Percentiles rank a stretch among this genome's conserved stretches.
phyloP scores from a whole-genome alignment of 2,329 filamentous ascomycete species.

The Chrysoporthe puriensis region DNA sequence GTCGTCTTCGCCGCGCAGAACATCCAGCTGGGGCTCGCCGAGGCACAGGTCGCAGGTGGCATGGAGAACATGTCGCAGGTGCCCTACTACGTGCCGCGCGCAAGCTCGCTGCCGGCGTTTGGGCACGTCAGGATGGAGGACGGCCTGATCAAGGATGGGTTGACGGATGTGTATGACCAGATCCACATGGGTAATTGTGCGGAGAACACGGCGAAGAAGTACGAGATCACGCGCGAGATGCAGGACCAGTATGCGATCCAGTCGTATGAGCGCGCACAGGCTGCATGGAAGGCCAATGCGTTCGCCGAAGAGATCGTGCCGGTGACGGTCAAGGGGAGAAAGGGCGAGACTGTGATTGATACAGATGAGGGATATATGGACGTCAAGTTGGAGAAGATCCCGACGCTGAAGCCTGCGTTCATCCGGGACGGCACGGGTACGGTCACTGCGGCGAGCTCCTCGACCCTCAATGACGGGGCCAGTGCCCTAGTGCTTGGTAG shows the following conservation, averaged over 20 bases:
- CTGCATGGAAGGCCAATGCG: constrained; percentile 79
- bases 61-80: constrained; percentile 99
- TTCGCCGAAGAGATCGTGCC: constrained; percentile 91
- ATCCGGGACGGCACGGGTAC: constrained; percentile 82
- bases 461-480: constrained; percentile 92
- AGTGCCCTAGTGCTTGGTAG: constrained; percentile 86
- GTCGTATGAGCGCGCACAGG: constrained; percentile 87
- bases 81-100: constrained; percentile 84
- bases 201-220: constrained; percentile 90
- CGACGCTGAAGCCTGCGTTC: constrained; percentile 89
- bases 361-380: constrained; percentile 90
- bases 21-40: constrained; percentile 87
- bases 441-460: constrained; percentile 93
- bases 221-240: constrained; percentile 76
- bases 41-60: constrained; percentile 88
- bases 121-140: constrained; percentile 88
- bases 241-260: constrained; percentile 91
- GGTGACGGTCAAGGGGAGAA: constrained; percentile 81
- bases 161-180: constrained; percentile 96
- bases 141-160: constrained; percentile 88
- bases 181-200: constrained; percentile 98
- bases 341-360: constrained; percentile 78
- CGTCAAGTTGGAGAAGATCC: constrained; percentile 83
- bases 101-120: constrained; percentile 82
- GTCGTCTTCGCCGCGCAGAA: constrained; percentile 90